Base-by-base conservation (phyloP, 768 basidiomycete genomes). In the Thelephora aurantiotincta region DNA sequence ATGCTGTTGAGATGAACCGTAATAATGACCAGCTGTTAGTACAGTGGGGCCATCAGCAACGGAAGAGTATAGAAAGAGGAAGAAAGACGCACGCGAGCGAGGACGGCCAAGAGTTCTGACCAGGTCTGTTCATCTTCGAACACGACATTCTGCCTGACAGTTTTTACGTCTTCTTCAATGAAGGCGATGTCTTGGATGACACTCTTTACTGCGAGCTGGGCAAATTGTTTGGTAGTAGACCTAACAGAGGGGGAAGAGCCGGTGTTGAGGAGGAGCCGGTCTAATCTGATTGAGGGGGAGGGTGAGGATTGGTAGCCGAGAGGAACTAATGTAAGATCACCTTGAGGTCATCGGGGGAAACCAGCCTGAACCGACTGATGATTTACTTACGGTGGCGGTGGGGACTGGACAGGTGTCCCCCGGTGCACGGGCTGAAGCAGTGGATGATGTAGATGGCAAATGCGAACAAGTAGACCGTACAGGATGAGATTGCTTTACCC, bases 231-330 rank as follows among this genome's bases (percentile, higher is more conserved):
- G 4, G 93, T 93, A 0, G 96, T 96, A 52, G 80, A 80, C 60
- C 93, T 78, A 54, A 99, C 83, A 44, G 85, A 83, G 36, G 75
- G 65, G 2, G 91, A 91, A 11, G 94, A 93, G 41, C 96, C 96
- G 34, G 91, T 92, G 63, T 97, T 93, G 57, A 89, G 75, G 62
- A 99, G 81, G 69, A 99, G 84, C 65, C 96, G 82, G 75, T 98
- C 96, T 70, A 97, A 80, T 71, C 93, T 94, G n/a, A 57, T 6
- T 47, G 5, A 33, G 20, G 12, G n/a, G n/a, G 26, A 50, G 26
- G 22, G 9, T 11, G 13, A 48, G 20, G 16, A 19, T 52, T 19
- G 54, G 38, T 20, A 19, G 19, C 33, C 33, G 51, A 48, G 51
- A 56, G 42, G 33, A 44, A 45, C 26, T 6, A 52, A 30, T 30